phyloP scores from a whole-genome alignment of 495 filamentous ascomycete genomes.

The Aspergillus nidulans region DNA sequence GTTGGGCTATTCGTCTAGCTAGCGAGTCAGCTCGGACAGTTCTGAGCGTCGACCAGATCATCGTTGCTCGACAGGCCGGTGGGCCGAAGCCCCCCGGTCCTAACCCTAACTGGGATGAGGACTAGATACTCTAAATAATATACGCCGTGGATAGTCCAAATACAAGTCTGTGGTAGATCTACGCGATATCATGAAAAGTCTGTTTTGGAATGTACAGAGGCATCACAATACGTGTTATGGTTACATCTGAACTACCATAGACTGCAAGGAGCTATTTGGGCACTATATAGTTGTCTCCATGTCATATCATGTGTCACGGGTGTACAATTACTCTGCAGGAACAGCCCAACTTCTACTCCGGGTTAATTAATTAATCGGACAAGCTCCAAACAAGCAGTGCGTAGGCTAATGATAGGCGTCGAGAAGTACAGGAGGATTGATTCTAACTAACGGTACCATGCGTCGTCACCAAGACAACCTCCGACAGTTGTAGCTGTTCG shows the following conservation, averaged over 20 bases:
- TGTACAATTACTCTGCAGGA: neutral
- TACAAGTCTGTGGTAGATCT: conserved; percentile 17
- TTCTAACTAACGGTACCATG: conserved; percentile 53
- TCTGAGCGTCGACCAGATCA: conserved; percentile 97
- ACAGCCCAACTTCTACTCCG: conserved; percentile 36
- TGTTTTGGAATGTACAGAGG: conserved; percentile 1
- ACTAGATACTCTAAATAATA: conserved; percentile 49
- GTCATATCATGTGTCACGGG: neutral
- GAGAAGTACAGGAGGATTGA: neutral
- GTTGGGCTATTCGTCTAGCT: conserved; percentile 93
- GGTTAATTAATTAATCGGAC: conserved; percentile 4
- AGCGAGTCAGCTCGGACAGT: conserved; percentile 93
- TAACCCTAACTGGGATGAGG: conserved; percentile 98
- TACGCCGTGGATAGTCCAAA: neutral
- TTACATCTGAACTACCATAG: neutral
- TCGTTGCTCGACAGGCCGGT: conserved; percentile 94
- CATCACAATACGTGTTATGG: neutral
- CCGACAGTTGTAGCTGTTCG: conserved; percentile 59
- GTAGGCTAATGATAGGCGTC: neutral
- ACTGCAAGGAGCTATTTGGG: neutral
- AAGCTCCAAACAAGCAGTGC: neutral
- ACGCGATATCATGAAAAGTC: conserved; percentile 21
- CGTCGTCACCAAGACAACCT: conserved; percentile 66
- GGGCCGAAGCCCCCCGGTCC: conserved; percentile 94
- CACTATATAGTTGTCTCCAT: neutral